Evolutionary conservation across 2,329 filamentous ascomycete genomes (phyloP).

Genomic region (Xylariaceae sp.): DNA sequence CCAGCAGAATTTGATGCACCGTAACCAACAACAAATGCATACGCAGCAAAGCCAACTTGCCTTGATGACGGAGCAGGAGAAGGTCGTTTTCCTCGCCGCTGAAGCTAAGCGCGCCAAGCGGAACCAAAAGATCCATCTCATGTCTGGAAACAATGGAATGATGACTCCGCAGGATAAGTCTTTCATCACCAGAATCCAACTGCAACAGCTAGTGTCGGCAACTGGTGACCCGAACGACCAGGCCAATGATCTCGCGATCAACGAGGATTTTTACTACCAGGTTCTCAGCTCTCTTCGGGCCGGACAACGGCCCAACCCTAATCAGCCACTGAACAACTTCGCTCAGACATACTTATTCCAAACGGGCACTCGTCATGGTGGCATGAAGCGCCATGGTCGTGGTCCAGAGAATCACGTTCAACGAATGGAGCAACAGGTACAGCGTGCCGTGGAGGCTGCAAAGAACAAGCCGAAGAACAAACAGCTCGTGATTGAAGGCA

Average conservation of each 20-base stretch:
- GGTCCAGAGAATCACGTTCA: conserved; percentile 96
- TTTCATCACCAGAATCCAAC: conserved; percentile 95
- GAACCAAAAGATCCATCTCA: conserved; percentile 94
- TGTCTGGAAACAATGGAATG: conserved; percentile 91
- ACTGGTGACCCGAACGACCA: conserved; percentile 83
- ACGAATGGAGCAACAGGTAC: conserved; percentile 98
- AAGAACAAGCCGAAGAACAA: conserved; percentile 98
- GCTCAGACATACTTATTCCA: conserved; percentile 97
- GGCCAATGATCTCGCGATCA: conserved; percentile 74
- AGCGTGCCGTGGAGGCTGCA: conserved; percentile 92
- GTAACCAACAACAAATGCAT: conserved; percentile 43
- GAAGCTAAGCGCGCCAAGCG: conserved; percentile 94
- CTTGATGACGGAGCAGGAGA: conserved; percentile 79
- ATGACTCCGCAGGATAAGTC: conserved; percentile 99
- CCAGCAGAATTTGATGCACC: conserved; percentile 59
- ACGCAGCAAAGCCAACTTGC: conserved; percentile 71
- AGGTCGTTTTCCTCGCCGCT: conserved; percentile 78
- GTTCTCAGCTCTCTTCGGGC: conserved; percentile 94
- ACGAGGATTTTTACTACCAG: conserved; percentile 98
- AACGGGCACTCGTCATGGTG: conserved; percentile 79
- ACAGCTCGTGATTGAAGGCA: conserved; percentile 93
- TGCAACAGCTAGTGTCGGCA: conserved; percentile 91
- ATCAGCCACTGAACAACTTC: conserved; percentile 91
- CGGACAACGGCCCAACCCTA: conserved; percentile 83
- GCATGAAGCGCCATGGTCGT: conserved; percentile 70